These are phyloP conservation scores for Chlamydomonas applanata DNA, from an alignment of 139 green algal genomes.

Conservation along the genomic window DNA sequence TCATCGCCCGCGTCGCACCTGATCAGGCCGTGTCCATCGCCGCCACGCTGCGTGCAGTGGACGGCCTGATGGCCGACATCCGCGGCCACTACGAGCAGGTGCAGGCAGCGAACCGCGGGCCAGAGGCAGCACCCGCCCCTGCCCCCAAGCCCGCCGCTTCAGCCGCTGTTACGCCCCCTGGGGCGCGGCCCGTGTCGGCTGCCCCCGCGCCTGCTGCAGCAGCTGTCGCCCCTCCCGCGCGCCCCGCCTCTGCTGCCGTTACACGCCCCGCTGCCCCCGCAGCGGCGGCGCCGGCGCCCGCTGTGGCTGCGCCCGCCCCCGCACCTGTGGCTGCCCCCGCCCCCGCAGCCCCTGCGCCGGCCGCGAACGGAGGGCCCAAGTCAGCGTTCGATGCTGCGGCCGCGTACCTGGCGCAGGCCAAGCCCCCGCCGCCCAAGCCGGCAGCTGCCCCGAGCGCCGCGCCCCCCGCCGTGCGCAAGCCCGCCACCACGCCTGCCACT, in stretches of 20 bases:
- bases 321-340: background rate
- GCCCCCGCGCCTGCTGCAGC: background rate
- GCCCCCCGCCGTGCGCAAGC: background rate
- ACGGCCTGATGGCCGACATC: slow-evolving; percentile 21
- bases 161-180: background rate
- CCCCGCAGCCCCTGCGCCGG: no score
- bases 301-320: background rate
- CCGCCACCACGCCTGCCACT: background rate
- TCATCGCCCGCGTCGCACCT: slow-evolving; percentile 16
- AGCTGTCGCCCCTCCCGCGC: background rate
- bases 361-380: no score
- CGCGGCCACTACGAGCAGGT: background rate
- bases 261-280: no score
- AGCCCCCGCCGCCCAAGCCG: background rate
- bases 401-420: background rate
- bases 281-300: background rate
- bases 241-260: background rate
- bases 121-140: slow-evolving; percentile 4
- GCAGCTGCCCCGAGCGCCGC: background rate
- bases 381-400: background rate
- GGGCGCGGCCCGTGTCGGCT: no score
- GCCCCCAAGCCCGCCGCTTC: background rate
- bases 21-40: slow-evolving; percentile 12
- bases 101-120: background rate
- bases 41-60: slow-evolving; percentile 12